Evolutionary conservation across 495 filamentous ascomycete genomes (phyloP).

Genomic region (Tetracladium setigerum): DNA sequence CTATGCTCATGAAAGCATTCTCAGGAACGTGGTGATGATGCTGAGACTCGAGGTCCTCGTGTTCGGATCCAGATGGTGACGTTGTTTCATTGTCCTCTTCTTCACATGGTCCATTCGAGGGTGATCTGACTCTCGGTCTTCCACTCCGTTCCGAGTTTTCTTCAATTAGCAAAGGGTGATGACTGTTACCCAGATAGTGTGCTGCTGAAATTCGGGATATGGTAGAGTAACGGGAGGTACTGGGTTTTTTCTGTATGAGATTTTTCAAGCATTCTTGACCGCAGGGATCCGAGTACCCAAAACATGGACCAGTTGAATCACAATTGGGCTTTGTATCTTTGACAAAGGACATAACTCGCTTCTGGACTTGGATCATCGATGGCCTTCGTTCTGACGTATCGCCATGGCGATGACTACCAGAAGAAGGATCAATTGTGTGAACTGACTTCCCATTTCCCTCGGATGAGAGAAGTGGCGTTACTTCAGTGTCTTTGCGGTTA

Average conservation of each 20-base stretch:
- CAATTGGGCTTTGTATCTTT: slow-evolving; percentile 62
- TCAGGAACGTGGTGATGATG: slow-evolving; percentile 96
- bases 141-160: too few species aligned
- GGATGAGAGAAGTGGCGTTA: slow-evolving; percentile 27
- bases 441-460: slow-evolving; percentile 1
- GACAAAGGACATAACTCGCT: slow-evolving; percentile 54
- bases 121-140: too few species aligned
- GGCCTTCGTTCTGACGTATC: slow-evolving; percentile 28
- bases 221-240: slow-evolving; percentile 4
- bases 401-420: neutral
- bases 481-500: slow-evolving; percentile 25
- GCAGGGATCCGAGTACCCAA: slow-evolving; percentile 78
- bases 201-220: slow-evolving; percentile 2
- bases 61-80: slow-evolving; percentile 19
- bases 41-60: slow-evolving; percentile 34
- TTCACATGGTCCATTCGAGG: too few species aligned
- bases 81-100: too few species aligned
- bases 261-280: slow-evolving; percentile 64
- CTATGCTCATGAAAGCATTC: slow-evolving; percentile 89
- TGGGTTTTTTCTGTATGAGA: slow-evolving; percentile 2
- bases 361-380: slow-evolving; percentile 36
- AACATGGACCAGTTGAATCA: slow-evolving; percentile 70
- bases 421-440: neutral
- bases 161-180: too few species aligned
- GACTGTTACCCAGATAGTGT: neutral